Evolutionary conservation across 2,329 filamentous ascomycete species (phyloP), one percentile per base, ranked within the genome.

Genomic region (Colletotrichum tofieldiae): DNA sequence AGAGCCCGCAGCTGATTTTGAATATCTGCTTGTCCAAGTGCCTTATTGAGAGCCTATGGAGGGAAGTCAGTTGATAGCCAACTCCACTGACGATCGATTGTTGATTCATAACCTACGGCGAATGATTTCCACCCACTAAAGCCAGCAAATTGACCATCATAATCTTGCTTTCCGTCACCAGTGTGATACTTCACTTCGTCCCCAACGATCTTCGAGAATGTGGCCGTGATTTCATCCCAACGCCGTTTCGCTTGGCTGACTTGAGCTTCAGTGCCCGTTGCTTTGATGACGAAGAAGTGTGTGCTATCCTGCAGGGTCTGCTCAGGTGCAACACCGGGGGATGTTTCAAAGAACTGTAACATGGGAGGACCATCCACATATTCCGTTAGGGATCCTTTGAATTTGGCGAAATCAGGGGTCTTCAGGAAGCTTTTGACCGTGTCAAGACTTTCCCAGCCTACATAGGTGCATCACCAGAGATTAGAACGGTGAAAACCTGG

Each of bases 81-180:
- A 16, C 11, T 16, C 8, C 32, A 18, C 5, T 9, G 16, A 20
- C 9, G 1, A 12, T 35, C 3, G 12, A 35, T 29, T 14, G 3
- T 9, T 5, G n/a, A 20, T 14, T 39, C 6, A 12, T 11, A n/a
- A 47, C 65, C 2, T 63, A 67, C 65, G 32, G 23, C 18, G 8
- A 62, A 12, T 35, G 65, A 62, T n/a, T 45, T 63, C 65, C 65
- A 67, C 23, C 65, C 65, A 51, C 65, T 67, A 14, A 67, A 62
- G 2, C 65, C 65, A 29, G 65, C 56, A 4, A 67, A 63, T 3
- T 67, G 58, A 12, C 56, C 65, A 12, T 54, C 11, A 5, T n/a
- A 39, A 18, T 32, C 39, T 16, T 54, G 12, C 39, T 23, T n/a
- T 8, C 65, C 65, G 29, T 67, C 39, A 20, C 65, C 65, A 18